Conservation (phyloP, 345 rosid genomes). For the Erucastrum elatum region DNA sequence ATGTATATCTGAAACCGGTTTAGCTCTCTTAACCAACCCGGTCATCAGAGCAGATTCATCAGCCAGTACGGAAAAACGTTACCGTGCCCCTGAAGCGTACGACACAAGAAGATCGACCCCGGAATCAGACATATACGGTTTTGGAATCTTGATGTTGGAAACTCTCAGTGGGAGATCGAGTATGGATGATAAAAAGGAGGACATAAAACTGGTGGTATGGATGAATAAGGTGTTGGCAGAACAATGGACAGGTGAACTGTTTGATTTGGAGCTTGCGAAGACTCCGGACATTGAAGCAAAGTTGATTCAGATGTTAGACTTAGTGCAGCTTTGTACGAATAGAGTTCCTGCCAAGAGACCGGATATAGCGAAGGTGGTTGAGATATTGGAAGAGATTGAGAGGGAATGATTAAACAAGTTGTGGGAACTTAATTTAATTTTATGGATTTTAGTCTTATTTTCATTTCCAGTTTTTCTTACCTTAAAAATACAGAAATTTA, state of each 20-base stretch:
- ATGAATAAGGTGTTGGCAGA: constrained; percentile 72
- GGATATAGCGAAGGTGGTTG: constrained; percentile 58
- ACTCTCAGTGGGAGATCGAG: constrained; percentile 84
- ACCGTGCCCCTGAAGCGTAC: constrained; percentile 82
- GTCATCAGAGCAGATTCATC: constrained; percentile 51
- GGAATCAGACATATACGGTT: constrained; percentile 80
- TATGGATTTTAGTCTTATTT: not conserved
- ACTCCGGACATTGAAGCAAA: constrained; percentile 83
- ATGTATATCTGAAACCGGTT: constrained; percentile 76
- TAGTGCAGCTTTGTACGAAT: constrained; percentile 66
- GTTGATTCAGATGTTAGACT: constrained; percentile 82
- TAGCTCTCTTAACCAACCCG: constrained; percentile 65
- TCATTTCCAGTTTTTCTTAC: not conserved
- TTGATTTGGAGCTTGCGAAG: constrained; percentile 75
- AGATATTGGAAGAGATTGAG: constrained; percentile 63
- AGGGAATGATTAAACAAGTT: constrained; percentile 28
- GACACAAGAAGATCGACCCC: constrained; percentile 77
- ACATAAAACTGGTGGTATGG: constrained; percentile 77
- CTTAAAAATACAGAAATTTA: not conserved
- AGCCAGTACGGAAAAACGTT: constrained; percentile 33
- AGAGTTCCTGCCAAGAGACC: constrained; percentile 74
- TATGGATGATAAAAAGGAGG: constrained; percentile 51
- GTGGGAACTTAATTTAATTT: not conserved
- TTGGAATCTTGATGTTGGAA: constrained; percentile 82
- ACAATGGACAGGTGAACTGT: constrained; percentile 98